Conservation (phyloP, 306 rosid genomes). For the barrel medic (Medicago truncatula) region MtrunA17r5.0-ANR NC_053049.1:14369501-14370000, state of each 20-base stretch:
- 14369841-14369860: constrained; percentile 34
- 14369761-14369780: constrained; percentile 87
- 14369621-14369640: constrained; percentile 83
- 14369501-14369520: neutral
- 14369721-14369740: constrained; percentile 72
- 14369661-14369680: constrained; percentile 91
- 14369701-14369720: constrained; percentile 64
- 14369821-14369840: constrained; percentile 17
- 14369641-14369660: constrained; percentile 93
- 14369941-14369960: constrained; percentile 78
- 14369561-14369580: constrained; percentile 17
- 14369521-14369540: neutral
- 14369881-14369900: constrained; percentile 95
- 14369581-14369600: constrained; percentile 38
- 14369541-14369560: neutral
- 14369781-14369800: constrained; percentile 66
- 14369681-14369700: constrained; percentile 84
- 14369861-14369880: constrained; percentile 72
- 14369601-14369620: constrained; percentile 81
- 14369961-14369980: constrained; percentile 88
- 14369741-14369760: constrained; percentile 83
- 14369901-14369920: constrained; percentile 91
- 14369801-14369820: constrained; percentile 39
- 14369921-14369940: constrained; percentile 97
- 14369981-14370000: constrained; percentile 85